Evolutionary conservation across 257 asterid species (phyloP).

Genomic region (Solanum dulcamara): DNA sequence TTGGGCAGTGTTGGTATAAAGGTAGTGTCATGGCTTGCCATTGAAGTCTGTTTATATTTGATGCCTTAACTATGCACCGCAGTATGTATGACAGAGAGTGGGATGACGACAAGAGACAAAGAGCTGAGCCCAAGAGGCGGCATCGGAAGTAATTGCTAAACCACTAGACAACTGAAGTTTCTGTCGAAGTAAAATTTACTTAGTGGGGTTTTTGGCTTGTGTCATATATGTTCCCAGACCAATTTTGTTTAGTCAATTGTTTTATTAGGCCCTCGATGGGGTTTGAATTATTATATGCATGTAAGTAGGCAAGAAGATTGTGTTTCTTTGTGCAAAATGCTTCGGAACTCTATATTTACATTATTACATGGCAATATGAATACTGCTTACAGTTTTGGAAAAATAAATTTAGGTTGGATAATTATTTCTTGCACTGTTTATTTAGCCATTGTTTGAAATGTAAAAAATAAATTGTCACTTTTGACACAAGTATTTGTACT

Average conservation of each 20-base stretch:
- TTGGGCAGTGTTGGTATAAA: not conserved
- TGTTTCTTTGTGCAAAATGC: not conserved
- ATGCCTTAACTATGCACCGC: conserved; percentile 35
- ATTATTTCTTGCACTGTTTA: not conserved
- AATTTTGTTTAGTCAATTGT: not conserved
- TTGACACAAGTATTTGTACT: not conserved
- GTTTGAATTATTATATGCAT: not conserved
- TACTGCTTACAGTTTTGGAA: not conserved
- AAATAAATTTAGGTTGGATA: not conserved
- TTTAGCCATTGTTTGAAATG: not conserved
- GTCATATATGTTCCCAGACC: not conserved
- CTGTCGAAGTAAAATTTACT: not conserved
- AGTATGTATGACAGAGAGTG: conserved; percentile 85
- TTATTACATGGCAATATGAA: not conserved
- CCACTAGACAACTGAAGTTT: not conserved
- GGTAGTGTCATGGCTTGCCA: not conserved
- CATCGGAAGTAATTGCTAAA: conserved; percentile 52
- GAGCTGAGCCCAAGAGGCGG: conserved; percentile 86
- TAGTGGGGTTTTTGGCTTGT: not conserved
- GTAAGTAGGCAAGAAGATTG: not conserved
- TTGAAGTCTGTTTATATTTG: not conserved
- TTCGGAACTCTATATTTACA: not conserved
- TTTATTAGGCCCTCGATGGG: not conserved
- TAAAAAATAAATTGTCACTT: not conserved
- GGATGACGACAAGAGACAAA: conserved; percentile 98